Evolutionary conservation across 208 protist species (phyloP).

Genomic region (Herpetomonas tarakana): DNA sequence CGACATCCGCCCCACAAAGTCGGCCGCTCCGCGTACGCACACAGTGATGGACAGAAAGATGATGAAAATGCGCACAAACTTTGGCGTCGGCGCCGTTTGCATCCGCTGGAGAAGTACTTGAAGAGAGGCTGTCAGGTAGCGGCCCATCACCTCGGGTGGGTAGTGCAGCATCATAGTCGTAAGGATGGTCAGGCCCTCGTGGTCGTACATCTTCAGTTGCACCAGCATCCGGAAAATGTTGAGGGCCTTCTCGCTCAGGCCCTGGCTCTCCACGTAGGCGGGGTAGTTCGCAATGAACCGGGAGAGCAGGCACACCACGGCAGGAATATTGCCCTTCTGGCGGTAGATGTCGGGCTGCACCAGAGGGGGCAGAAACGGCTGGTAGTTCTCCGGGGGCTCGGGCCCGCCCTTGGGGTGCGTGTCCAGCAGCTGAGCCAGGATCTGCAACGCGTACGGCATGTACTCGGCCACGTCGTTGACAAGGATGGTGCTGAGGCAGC

Average conservation of each 20-base stretch:
- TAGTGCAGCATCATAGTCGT: slow-evolving; percentile 75
- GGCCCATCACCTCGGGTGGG: slow-evolving; percentile 53
- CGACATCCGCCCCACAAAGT: slow-evolving; percentile 63
- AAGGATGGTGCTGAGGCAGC: slow-evolving; percentile 83
- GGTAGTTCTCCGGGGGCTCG: slow-evolving; percentile 54
- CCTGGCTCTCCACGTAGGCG: slow-evolving; percentile 47
- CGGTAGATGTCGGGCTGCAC: slow-evolving; percentile 58
- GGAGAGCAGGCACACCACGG: slow-evolving; percentile 70
- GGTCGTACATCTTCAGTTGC: slow-evolving; percentile 84
- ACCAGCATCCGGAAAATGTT: slow-evolving; percentile 68
- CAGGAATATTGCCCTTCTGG: slow-evolving; percentile 76
- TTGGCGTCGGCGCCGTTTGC: slow-evolving; percentile 65
- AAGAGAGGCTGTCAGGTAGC: slow-evolving; percentile 57
- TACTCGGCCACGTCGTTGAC: slow-evolving; percentile 93
- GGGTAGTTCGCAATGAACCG: slow-evolving; percentile 76
- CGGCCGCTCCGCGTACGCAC: slow-evolving; percentile 47
- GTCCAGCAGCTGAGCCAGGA: slow-evolving; percentile 94
- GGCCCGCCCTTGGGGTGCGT: slow-evolving; percentile 25
- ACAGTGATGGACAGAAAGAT: slow-evolving; percentile 86
- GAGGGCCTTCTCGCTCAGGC: slow-evolving; percentile 58
- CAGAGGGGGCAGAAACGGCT: slow-evolving; percentile 58
- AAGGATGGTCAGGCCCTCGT: slow-evolving; percentile 88
- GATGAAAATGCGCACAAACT: slow-evolving; percentile 87
- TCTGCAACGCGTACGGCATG: slow-evolving; percentile 96
- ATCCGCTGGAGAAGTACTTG: slow-evolving; percentile 74